Conservation (phyloP, 106 monocot species). For the Dioscorea dumetorum region DNA sequence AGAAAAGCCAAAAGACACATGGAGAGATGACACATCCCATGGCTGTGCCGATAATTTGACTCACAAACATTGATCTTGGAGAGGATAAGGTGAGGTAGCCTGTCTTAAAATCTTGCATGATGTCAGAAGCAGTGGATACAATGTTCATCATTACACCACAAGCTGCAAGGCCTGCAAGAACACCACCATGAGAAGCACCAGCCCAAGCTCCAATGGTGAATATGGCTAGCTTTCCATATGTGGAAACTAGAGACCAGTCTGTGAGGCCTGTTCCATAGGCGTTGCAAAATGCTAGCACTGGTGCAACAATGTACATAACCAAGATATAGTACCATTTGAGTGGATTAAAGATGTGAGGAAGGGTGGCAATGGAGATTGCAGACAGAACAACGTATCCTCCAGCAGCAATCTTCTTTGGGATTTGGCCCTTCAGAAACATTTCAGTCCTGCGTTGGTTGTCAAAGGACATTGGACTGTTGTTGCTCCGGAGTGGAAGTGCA, state of each 20-base stretch:
- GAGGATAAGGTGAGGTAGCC: conserved; percentile 87
- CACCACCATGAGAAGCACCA: conserved; percentile 47
- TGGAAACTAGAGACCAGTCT: conserved; percentile 79
- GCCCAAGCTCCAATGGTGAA: conserved; percentile 85
- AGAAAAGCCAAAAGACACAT: conserved; percentile 79
- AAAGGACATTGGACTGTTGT: conserved; percentile 15
- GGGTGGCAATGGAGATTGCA: conserved; percentile 42
- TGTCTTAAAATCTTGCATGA: conserved; percentile 91
- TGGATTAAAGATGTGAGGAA: conserved; percentile 69
- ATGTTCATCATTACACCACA: conserved; percentile 89
- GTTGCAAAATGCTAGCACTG: conserved; percentile 82
- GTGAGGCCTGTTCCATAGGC: conserved; percentile 83
- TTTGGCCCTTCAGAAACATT: conserved; percentile 66
- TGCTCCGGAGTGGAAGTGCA: conserved; percentile 31
- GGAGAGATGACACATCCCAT: conserved; percentile 82
- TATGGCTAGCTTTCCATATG: conserved; percentile 80
- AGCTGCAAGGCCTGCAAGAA: conserved; percentile 67
- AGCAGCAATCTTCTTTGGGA: conserved; percentile 42
- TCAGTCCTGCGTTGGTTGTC: conserved; percentile 59
- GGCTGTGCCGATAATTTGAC: conserved; percentile 77
- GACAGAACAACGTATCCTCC: conserved; percentile 38
- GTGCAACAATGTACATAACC: conserved; percentile 61
- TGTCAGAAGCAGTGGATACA: conserved; percentile 73
- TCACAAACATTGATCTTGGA: conserved; percentile 80
- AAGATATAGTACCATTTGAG: conserved; percentile 81